Evolutionary conservation across 2,329 filamentous ascomycete species (phyloP).

Genomic region (Didymella keratinophila): DNA sequence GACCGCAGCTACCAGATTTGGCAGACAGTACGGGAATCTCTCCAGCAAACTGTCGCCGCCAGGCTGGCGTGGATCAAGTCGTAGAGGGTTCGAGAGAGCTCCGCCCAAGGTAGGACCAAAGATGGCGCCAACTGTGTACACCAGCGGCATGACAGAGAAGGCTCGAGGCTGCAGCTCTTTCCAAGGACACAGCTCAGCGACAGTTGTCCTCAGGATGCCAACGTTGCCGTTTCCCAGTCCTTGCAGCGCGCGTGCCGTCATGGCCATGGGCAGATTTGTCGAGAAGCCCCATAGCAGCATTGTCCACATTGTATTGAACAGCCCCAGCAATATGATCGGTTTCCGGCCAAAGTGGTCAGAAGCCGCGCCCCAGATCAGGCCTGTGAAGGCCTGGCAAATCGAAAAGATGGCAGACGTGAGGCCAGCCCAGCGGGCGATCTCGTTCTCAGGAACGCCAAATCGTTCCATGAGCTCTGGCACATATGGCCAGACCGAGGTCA

Average conservation of each 20-base stretch:
- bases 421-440: slow-evolving; percentile 73
- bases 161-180: slow-evolving; percentile 85
- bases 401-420: slow-evolving; percentile 84
- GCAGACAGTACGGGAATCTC: slow-evolving; percentile 81
- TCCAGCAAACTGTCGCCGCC: slow-evolving; percentile 70
- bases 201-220: slow-evolving; percentile 86
- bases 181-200: slow-evolving; percentile 90
- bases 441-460: slow-evolving; percentile 50
- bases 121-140: slow-evolving; percentile 86
- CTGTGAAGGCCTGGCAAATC: slow-evolving; percentile 80
- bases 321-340: slow-evolving; percentile 79
- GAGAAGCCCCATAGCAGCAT: slow-evolving; percentile 87
- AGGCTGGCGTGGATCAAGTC: slow-evolving; percentile 76
- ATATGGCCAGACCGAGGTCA: slow-evolving; percentile 95
- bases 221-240: slow-evolving; percentile 86
- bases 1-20: slow-evolving; percentile 77
- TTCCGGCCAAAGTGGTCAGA: slow-evolving; percentile 86
- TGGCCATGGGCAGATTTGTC: slow-evolving; percentile 78
- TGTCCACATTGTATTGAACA: slow-evolving; percentile 79
- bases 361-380: slow-evolving; percentile 86
- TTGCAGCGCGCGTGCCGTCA: slow-evolving; percentile 77
- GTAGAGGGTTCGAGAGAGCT: slow-evolving; percentile 80
- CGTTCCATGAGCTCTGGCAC: slow-evolving; percentile 66
- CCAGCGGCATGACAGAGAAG: slow-evolving; percentile 92
- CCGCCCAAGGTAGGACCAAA: slow-evolving; percentile 88